Evolutionary conservation across 129 eudicot species (phyloP).

Genomic region (Artemisia annua): DNA sequence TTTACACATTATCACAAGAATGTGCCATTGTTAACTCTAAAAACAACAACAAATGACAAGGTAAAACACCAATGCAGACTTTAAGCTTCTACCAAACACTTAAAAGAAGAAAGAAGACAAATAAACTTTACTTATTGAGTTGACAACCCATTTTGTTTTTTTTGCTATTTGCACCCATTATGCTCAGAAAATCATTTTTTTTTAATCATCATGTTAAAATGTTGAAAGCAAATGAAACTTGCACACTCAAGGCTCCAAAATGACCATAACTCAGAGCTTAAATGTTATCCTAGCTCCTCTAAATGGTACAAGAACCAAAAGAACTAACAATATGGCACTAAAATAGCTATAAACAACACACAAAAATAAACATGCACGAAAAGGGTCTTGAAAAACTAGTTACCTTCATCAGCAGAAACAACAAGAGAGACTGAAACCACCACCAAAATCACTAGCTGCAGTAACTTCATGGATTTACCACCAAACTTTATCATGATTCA

Average conservation of each 20-base stretch:
- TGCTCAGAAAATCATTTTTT: neutral
- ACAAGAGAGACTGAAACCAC: constrained; percentile 15
- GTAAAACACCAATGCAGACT: too few species aligned
- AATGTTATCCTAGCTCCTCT: neutral
- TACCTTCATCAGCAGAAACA: constrained; percentile 42
- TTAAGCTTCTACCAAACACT: too few species aligned
- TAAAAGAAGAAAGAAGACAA: constrained; percentile 5
- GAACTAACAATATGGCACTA: neutral
- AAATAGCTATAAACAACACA: constrained; percentile 5
- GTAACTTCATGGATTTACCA: constrained; percentile 11
- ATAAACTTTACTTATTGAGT: constrained; percentile 7
- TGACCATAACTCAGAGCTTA: too few species aligned
- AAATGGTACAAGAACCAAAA: neutral
- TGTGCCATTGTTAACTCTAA: too few species aligned
- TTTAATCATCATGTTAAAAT: neutral
- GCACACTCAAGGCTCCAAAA: constrained; percentile 4
- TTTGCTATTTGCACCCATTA: neutral
- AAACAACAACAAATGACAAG: too few species aligned
- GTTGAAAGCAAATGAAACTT: neutral
- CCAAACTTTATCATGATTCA: constrained; percentile 22
- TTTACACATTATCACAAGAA: too few species aligned
- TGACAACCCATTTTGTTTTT: constrained; percentile 9
- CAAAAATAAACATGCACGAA: neutral
- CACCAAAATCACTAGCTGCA: constrained; percentile 5
- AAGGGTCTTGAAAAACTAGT: constrained; percentile 2